These are phyloP conservation scores for Coniella lustricola DNA, from an alignment of 2,329 filamentous ascomycete genomes.

Conservation along the genomic window DNA sequence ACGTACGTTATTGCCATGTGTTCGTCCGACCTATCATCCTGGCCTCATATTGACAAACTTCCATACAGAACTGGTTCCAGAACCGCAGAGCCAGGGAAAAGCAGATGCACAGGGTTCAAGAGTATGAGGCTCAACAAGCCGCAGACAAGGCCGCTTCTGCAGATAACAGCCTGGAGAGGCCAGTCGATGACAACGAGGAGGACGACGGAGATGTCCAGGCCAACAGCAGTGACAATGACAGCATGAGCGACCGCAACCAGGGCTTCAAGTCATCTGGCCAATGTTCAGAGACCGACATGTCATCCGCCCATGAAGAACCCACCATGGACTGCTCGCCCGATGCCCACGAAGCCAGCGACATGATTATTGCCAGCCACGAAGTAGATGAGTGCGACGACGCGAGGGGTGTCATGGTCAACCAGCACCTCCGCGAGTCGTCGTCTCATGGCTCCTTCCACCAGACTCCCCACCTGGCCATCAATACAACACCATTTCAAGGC, in stretches of 20 bases:
- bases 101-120: constrained; percentile 52
- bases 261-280: constrained; percentile 29
- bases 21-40: neutral
- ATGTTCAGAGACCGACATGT: constrained; percentile 25
- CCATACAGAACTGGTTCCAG: constrained; percentile 58
- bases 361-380: neutral
- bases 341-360: constrained; percentile 5
- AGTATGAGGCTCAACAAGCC: constrained; percentile 38
- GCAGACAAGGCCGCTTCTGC: constrained; percentile 31
- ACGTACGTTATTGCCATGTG: constrained; percentile 7
- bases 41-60: constrained; percentile 23
- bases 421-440: neutral
- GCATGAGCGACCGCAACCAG: constrained; percentile 25
- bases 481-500: constrained; percentile 1
- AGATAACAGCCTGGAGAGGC: constrained; percentile 19
- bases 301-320: constrained; percentile 15
- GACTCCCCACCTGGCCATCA: constrained; percentile 1
- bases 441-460: constrained; percentile 4
- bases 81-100: constrained; percentile 59
- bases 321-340: constrained; percentile 1
- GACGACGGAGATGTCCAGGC: constrained; percentile 20
- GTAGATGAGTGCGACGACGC: neutral
- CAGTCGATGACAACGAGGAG: constrained; percentile 24
- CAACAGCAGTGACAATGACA: constrained; percentile 26
- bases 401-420: neutral